Percentiles rank a stretch among this genome's conserved stretches.
phyloP scores from a whole-genome alignment of 495 filamentous ascomycete genomes.

The Trichoderma erinaceum region DNA sequence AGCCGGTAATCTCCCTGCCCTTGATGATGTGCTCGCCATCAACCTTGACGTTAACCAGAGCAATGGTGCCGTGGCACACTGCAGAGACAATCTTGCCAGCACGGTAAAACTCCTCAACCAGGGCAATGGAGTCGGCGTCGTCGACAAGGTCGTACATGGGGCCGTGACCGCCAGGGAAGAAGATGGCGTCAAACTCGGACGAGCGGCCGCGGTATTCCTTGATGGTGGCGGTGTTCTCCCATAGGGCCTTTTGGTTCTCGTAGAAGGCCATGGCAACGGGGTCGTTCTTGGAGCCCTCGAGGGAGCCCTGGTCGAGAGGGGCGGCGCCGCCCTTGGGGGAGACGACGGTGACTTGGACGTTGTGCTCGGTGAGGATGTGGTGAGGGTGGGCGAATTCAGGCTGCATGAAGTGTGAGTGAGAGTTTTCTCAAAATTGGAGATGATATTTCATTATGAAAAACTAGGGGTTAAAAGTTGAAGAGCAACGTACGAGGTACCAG shows the following conservation, averaged over 20 bases:
- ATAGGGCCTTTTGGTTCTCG: constrained; percentile 46
- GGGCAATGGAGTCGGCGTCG: constrained; percentile 44
- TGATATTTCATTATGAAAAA: background rate
- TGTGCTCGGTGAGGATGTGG: constrained; percentile 8
- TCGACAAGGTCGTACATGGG: constrained; percentile 61
- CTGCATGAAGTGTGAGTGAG: background rate
- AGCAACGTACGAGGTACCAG: constrained; percentile 16
- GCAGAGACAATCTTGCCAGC: constrained; percentile 58
- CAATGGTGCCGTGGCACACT: constrained; percentile 65
- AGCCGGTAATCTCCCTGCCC: constrained; percentile 57
- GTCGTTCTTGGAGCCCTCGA: constrained; percentile 56
- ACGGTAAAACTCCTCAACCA: constrained; percentile 52
- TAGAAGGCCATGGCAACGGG: constrained; percentile 46
- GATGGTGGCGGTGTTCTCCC: constrained; percentile 57
- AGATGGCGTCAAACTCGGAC: constrained; percentile 60
- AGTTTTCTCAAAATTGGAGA: too few species aligned
- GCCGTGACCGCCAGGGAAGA: constrained; percentile 73
- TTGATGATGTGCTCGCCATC: constrained; percentile 47
- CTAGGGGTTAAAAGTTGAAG: background rate
- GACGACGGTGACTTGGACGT: constrained; percentile 49
- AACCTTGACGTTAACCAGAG: constrained; percentile 51
- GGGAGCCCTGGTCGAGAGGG: constrained; percentile 59
- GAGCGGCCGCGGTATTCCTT: constrained; percentile 44
- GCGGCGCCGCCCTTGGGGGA: constrained; percentile 63
- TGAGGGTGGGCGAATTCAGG: constrained; percentile 17